Evolutionary conservation across 352 stramenopile genomes (phyloP), one percentile per base, ranked within the genome.

Genomic region (Phytophthora cajani): DNA sequence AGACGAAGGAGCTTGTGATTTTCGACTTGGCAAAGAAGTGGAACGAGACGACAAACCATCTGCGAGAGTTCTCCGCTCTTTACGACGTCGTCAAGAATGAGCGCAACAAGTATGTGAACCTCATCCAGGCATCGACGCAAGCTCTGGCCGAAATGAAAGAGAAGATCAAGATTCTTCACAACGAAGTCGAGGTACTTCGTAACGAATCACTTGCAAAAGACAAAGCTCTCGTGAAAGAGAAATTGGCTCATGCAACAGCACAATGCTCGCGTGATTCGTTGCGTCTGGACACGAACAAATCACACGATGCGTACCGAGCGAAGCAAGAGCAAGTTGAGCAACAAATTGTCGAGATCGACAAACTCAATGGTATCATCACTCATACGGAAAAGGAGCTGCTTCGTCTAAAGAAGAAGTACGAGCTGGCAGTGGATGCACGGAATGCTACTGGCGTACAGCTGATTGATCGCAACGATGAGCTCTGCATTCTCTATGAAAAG

Each of bases 51-150:
- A 96, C 83, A 49, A 98, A 93, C 69, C 93, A 97, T 60, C 69
- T 98, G 5, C 94, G 97, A 27, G 90, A 98, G 72, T 98, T 98
- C 66, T 97, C 87, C 3, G 91, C 91, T 7, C 74, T 98, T 0
- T 98, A 98, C 73, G 95, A 98, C 51, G 89, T 98, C 12, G 92
- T 98, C 56, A 98, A 98, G 76, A 98, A 97, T 70, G 95, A 98
- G 68, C 88, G 95, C 38, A 98, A 98, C 77, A 98, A 98, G 69
- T 98, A 98, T 68, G 95, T 98, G 27, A 98, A 98, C 65, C 67
- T 98, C 32, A 98, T 98, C 62, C 94, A 98, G 69, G 81, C 89
- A 23, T 88, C 82, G 8, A 88, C 90, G 2, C 95, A 98, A 70
- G 93, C 94, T 23, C 84, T 98, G 1, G 94, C 93, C 6, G 95